These are phyloP conservation scores for Ophiostoma sp. DNA, from an alignment of 2,329 filamentous ascomycete genomes.

Conservation along the genomic window DNA sequence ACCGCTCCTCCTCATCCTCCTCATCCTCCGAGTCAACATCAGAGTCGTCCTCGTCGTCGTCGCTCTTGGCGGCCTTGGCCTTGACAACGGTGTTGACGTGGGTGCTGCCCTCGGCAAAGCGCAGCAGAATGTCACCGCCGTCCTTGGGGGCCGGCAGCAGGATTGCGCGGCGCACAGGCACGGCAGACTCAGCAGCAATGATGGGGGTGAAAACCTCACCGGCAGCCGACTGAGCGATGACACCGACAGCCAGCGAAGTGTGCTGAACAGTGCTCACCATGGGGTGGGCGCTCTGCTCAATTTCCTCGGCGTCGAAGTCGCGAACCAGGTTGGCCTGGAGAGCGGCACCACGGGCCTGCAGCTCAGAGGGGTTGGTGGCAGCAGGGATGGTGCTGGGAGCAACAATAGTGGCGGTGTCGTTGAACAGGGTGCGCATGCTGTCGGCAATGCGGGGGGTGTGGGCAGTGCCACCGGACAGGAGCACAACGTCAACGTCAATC, in stretches of 20 bases:
- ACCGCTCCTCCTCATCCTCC: slow-evolving; percentile 78
- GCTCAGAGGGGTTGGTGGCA: slow-evolving; percentile 90
- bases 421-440: slow-evolving; percentile 75
- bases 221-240: slow-evolving; percentile 62
- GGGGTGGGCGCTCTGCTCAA: slow-evolving; percentile 92
- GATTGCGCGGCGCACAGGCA: slow-evolving; percentile 79
- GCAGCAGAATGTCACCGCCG: slow-evolving; percentile 82
- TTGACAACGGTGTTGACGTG: slow-evolving; percentile 70
- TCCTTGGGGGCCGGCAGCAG: slow-evolving; percentile 70
- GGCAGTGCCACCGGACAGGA: slow-evolving; percentile 84
- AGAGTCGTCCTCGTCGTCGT: slow-evolving; percentile 59
- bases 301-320: slow-evolving; percentile 89
- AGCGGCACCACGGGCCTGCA: slow-evolving; percentile 81
- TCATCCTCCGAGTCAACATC: slow-evolving; percentile 61
- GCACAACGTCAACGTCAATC: slow-evolving; percentile 89
- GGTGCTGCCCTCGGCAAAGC: slow-evolving; percentile 78
- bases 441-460: slow-evolving; percentile 90
- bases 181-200: slow-evolving; percentile 78
- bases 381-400: slow-evolving; percentile 72
- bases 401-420: slow-evolving; percentile 68
- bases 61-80: slow-evolving; percentile 69
- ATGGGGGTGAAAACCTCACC: slow-evolving; percentile 73
- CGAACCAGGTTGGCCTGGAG: slow-evolving; percentile 92
- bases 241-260: slow-evolving; percentile 80
- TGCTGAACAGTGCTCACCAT: slow-evolving; percentile 93